Percentiles rank a stretch among this genome's conserved stretches.
These are phyloP conservation scores for Ceratocystis destructans DNA, from an alignment of 2,329 filamentous ascomycete genomes.

Conservation along the genomic window DNA sequence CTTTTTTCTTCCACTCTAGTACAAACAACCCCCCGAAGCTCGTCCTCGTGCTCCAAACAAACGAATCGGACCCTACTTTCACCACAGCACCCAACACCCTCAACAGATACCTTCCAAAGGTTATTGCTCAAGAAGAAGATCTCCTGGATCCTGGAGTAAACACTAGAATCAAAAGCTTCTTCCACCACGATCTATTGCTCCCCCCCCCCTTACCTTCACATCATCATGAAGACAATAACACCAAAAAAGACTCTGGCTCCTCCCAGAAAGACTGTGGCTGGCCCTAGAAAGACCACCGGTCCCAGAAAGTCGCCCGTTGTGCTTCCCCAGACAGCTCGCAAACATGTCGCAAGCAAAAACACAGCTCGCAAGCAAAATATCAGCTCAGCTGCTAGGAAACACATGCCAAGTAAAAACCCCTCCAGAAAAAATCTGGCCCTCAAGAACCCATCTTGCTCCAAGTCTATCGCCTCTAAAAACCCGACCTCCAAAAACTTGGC, in stretches of 20 bases:
- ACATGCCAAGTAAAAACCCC: constrained; percentile 1
- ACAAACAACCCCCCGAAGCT: not conserved
- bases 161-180: not conserved
- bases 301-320: constrained; percentile 15
- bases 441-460: constrained; percentile 4
- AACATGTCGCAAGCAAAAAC: constrained; percentile 16
- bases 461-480: constrained; percentile 6
- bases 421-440: constrained; percentile 6
- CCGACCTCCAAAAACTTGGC: not conserved
- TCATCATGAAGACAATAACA: constrained; percentile 14
- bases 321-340: constrained; percentile 13
- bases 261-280: not conserved
- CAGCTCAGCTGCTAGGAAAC: constrained; percentile 2
- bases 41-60: not conserved
- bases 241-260: constrained; percentile 2
- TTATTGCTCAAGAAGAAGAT: not conserved
- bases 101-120: not conserved
- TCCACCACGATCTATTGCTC: not conserved
- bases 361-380: constrained; percentile 12
- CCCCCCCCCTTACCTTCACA: not conserved
- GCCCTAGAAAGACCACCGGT: constrained; percentile 14
- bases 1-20: not conserved
- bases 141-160: not conserved
- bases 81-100: not conserved
- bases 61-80: not conserved